phyloP scores from a whole-genome alignment of 805 yeast species.

The Diddensiella transvaalensis region DNA sequence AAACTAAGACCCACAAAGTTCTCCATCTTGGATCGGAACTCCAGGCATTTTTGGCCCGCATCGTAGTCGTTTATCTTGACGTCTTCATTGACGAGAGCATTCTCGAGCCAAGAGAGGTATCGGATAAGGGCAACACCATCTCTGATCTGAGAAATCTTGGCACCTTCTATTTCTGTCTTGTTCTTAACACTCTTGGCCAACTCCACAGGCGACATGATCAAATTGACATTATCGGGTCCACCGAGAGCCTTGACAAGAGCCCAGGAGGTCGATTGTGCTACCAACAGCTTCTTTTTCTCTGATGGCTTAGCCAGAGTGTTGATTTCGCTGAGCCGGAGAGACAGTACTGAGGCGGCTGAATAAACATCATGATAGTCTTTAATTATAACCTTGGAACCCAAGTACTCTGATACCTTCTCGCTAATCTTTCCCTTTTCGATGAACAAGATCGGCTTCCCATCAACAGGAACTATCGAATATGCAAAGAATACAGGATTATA shows the following conservation, averaged over 20 bases:
- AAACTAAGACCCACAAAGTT: constrained; percentile 58
- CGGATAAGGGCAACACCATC: constrained; percentile 77
- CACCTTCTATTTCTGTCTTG: constrained; percentile 63
- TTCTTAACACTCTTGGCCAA: constrained; percentile 76
- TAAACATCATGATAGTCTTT: constrained; percentile 58
- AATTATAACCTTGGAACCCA: constrained; percentile 45
- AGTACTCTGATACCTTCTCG: constrained; percentile 38
- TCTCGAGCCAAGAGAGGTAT: constrained; percentile 80
- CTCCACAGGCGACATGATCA: constrained; percentile 58
- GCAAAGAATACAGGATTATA: constrained; percentile 86
- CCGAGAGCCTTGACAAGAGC: constrained; percentile 54
- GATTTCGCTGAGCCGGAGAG: constrained; percentile 13
- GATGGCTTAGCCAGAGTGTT: constrained; percentile 8
- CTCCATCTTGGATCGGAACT: constrained; percentile 37
- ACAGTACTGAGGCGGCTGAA: constrained; percentile 42
- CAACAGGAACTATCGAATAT: constrained; percentile 49
- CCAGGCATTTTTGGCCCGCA: constrained; percentile 52
- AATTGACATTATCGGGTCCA: constrained; percentile 37
- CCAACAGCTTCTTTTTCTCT: constrained; percentile 39
- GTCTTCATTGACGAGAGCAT: constrained; percentile 43
- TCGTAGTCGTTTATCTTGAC: constrained; percentile 52
- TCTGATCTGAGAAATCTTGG: constrained; percentile 69
- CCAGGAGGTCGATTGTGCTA: constrained; percentile 65
- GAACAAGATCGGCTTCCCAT: constrained; percentile 41
- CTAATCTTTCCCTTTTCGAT: constrained; percentile 46